A percentile compares a stretch with the other conserved stretches of the same genome.
These are phyloP conservation scores for Penicillium polonicum DNA, from an alignment of 2,329 filamentous ascomycete genomes.

Conservation along the genomic window DNA sequence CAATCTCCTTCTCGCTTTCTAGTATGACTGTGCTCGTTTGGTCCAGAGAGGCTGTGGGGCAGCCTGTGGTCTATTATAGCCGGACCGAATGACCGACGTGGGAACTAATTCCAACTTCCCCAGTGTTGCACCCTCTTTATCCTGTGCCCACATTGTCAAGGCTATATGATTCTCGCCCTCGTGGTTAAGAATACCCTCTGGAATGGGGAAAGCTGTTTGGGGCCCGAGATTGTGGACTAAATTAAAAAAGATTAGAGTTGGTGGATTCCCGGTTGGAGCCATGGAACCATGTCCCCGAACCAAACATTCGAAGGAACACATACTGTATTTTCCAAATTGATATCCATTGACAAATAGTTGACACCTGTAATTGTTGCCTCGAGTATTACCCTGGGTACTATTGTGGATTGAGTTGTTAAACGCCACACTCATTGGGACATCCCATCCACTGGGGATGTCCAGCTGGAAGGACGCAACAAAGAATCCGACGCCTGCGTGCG, in stretches of 20 bases:
- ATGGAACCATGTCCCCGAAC: not conserved
- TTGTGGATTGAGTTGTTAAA: slow-evolving; percentile 35
- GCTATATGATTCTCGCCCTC: slow-evolving; percentile 50
- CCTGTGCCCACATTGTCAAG: slow-evolving; percentile 49
- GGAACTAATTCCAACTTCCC: slow-evolving; percentile 13
- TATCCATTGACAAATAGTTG: slow-evolving; percentile 54
- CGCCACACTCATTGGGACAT: slow-evolving; percentile 52
- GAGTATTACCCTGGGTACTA: not conserved
- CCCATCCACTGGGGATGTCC: slow-evolving; percentile 50
- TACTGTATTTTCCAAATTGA: slow-evolving; percentile 53
- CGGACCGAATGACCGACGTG: slow-evolving; percentile 7
- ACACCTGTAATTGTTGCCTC: slow-evolving; percentile 36
- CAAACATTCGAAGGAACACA: not conserved
- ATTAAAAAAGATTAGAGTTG: not conserved
- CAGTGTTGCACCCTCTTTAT: slow-evolving; percentile 42
- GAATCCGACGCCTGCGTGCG: slow-evolving; percentile 48
- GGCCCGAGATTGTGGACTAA: slow-evolving; percentile 52
- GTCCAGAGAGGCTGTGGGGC: slow-evolving; percentile 11
- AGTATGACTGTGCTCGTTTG: slow-evolving; percentile 10
- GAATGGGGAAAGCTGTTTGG: slow-evolving; percentile 52
- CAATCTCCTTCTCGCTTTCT: not conserved
- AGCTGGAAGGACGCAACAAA: slow-evolving; percentile 51
- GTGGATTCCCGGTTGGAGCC: not conserved
- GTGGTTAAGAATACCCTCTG: slow-evolving; percentile 53
- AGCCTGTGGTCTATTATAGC: slow-evolving; percentile 9